Conservation (phyloP, 176 grass and related monocot genomes). For the Rhynchospora breviuscula region DNA sequence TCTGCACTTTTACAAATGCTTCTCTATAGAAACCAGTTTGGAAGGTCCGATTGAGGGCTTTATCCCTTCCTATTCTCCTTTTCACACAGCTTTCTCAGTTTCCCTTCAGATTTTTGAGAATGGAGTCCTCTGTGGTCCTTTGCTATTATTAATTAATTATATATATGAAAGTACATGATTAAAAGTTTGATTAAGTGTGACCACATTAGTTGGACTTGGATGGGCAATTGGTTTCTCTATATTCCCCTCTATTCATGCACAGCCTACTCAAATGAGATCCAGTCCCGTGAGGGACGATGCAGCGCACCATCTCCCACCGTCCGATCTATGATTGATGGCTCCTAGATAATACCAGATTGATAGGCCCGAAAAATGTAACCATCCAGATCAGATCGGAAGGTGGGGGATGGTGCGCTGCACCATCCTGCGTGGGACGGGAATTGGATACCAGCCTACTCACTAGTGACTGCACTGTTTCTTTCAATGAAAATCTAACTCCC, state of each 20-base stretch:
- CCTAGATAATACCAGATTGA: too few species aligned
- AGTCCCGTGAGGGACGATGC: too few species aligned
- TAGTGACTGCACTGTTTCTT: not conserved
- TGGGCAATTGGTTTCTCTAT: not conserved
- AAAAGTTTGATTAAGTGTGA: not conserved
- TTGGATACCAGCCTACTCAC: too few species aligned
- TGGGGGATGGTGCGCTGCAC: too few species aligned
- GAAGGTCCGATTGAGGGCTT: not conserved
- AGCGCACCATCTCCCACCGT: too few species aligned
- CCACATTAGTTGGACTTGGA: not conserved
- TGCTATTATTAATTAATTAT: not conserved
- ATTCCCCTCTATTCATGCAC: conserved; percentile 5
- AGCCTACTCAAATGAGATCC: not conserved
- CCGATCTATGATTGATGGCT: too few species aligned
- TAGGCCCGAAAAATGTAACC: too few species aligned
- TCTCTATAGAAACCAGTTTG: not conserved
- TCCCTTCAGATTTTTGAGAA: not conserved
- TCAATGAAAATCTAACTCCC: not conserved
- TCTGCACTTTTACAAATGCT: not conserved
- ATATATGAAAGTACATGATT: not conserved
- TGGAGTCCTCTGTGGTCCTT: not conserved
- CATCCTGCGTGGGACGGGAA: too few species aligned
- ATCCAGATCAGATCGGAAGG: too few species aligned
- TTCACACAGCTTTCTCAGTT: not conserved
- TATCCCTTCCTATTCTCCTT: not conserved